Conservation (phyloP, 2,329 filamentous ascomycete species). For the Alternaria dauci region DNA sequence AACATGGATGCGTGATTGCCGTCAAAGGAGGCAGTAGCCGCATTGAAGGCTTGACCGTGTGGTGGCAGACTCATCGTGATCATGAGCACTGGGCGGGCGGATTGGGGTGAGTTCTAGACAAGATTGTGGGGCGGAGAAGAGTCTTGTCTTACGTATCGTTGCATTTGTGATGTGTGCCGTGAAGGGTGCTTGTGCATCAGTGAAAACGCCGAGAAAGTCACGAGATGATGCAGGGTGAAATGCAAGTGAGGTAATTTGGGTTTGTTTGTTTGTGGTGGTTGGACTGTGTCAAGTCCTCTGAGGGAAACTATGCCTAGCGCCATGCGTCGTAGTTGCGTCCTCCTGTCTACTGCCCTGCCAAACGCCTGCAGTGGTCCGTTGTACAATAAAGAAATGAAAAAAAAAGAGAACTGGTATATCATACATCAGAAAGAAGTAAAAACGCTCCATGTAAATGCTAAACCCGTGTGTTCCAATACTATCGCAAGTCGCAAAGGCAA, state of each 20-base stretch:
- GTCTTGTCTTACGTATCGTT: conserved; percentile 11
- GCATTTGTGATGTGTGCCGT: background rate
- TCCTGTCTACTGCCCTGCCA: background rate
- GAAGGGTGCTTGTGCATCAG: background rate
- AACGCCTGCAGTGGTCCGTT: conserved; percentile 9
- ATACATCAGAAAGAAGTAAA: conserved; percentile 10
- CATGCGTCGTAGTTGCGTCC: background rate
- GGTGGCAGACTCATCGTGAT: background rate
- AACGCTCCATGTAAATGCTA: conserved; percentile 19
- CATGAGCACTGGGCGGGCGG: background rate
- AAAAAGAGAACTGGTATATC: conserved; percentile 14
- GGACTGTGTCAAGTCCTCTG: background rate
- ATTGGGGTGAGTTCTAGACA: conserved; percentile 12
- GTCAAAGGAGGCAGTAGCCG: background rate
- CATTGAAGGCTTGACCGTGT: background rate
- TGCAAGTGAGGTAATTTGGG: conserved; percentile 4
- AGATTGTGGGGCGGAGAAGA: conserved; percentile 10
- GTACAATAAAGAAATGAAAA: background rate
- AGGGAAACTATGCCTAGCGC: conserved; percentile 5
- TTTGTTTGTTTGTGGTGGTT: background rate
- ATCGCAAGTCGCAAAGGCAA: conserved; percentile 1
- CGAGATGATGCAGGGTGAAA: background rate
- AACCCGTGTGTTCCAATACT: conserved; percentile 3
- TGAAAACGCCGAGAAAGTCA: background rate
- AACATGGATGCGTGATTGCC: conserved; percentile 5